These are phyloP conservation scores for Beauveria pseudobassiana DNA, from an alignment of 2,329 filamentous ascomycete species.

Conservation along the genomic window DNA sequence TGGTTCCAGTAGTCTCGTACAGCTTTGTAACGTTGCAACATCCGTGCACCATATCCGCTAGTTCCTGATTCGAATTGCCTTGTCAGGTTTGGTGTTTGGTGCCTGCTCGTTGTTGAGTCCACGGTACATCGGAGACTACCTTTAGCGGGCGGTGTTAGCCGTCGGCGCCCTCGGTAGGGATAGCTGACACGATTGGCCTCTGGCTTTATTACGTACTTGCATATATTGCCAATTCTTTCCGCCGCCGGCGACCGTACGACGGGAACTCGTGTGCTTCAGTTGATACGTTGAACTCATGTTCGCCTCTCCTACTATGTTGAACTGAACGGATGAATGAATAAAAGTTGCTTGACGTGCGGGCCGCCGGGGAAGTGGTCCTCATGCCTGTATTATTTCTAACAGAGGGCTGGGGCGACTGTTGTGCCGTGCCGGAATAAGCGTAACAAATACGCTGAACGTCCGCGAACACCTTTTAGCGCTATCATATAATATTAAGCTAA, in stretches of 20 bases:
- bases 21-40: constrained; percentile 11
- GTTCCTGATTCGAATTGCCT: neutral
- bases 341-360: neutral
- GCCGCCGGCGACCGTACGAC: neutral
- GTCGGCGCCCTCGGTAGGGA: too few species aligned
- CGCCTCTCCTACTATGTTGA: neutral
- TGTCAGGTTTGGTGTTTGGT: neutral
- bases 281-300: too few species aligned
- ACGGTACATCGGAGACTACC: too few species aligned
- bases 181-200: too few species aligned
- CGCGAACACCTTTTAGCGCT: too few species aligned
- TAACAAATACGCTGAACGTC: too few species aligned
- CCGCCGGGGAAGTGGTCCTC: neutral
- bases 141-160: too few species aligned
- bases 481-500: too few species aligned
- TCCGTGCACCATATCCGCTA: neutral
- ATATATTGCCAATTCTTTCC: neutral
- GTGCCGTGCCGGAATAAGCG: too few species aligned
- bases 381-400: neutral
- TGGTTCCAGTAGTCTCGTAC: neutral
- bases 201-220: neutral
- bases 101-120: neutral
- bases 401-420: neutral
- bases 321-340: neutral
- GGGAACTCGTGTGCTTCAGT: neutral